Conservation (phyloP, 345 rosid genomes). For the Clarkia xantiana region DNA sequence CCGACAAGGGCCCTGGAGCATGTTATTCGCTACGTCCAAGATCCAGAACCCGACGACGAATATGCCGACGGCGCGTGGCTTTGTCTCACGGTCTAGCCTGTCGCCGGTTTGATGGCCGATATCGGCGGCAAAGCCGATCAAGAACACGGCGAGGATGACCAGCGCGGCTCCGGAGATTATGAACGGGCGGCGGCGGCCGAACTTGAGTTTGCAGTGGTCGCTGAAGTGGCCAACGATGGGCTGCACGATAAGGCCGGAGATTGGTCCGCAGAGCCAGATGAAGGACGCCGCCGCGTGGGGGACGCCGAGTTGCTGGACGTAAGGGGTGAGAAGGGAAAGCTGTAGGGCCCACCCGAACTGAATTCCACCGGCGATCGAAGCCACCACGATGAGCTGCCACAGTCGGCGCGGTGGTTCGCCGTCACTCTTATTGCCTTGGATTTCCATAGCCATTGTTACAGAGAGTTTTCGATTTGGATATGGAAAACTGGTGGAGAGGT, state of each 20-base stretch:
- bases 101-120: constrained; percentile 26
- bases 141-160: constrained; percentile 25
- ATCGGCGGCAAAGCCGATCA: constrained; percentile 37
- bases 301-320: constrained; percentile 30
- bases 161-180: constrained; percentile 21
- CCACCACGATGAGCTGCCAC: constrained; percentile 22
- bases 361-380: constrained; percentile 32
- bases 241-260: constrained; percentile 38
- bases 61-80: constrained; percentile 25
- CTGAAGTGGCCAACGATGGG: constrained; percentile 32
- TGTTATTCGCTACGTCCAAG: constrained; percentile 40
- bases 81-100: constrained; percentile 6
- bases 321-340: constrained; percentile 34
- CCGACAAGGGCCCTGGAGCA: constrained; percentile 26
- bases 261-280: constrained; percentile 40
- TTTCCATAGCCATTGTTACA: too few species aligned
- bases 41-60: constrained; percentile 39
- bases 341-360: constrained; percentile 42
- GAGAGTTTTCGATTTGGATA: too few species aligned
- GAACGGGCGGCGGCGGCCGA: constrained; percentile 38
- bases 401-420: constrained; percentile 4
- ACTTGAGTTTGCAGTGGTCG: constrained; percentile 22
- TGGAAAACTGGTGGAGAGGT: too few species aligned
- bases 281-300: constrained; percentile 29
- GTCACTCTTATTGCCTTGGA: too few species aligned